These are phyloP conservation scores for Hyaloraphidium curvatum DNA, from an alignment of 192 early-diverging fungal species.

Conservation along the genomic window DNA sequence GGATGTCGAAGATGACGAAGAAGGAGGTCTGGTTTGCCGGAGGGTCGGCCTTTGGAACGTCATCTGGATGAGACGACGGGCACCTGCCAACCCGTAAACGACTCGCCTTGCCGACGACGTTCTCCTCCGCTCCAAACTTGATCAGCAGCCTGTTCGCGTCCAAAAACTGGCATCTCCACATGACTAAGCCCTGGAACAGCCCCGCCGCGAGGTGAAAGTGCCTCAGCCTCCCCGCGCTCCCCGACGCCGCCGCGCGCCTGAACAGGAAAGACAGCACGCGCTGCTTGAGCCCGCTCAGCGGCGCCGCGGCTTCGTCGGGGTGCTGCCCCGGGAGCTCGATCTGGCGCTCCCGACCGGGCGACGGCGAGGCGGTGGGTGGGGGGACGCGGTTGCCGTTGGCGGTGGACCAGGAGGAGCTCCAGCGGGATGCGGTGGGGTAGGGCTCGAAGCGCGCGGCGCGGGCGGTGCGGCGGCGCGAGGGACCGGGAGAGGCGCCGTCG, in stretches of 20 bases:
- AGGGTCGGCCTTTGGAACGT: background rate
- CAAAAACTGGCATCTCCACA: conserved; percentile 54
- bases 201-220: conserved; percentile 47
- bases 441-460: too few species aligned
- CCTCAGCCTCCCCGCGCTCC: conserved; percentile 21
- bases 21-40: conserved; percentile 28
- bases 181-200: conserved; percentile 32
- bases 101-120: conserved; percentile 26
- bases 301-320: conserved; percentile 11
- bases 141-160: conserved; percentile 34
- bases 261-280: conserved; percentile 42
- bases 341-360: too few species aligned
- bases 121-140: conserved; percentile 41
- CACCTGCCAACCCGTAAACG: too few species aligned
- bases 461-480: too few species aligned
- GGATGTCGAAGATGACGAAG: conserved; percentile 44
- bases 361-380: too few species aligned
- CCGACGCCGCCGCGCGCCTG: conserved; percentile 24
- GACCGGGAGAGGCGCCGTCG: too few species aligned
- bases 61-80: too few species aligned
- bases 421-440: too few species aligned
- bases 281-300: conserved; percentile 46
- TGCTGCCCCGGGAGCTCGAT: too few species aligned
- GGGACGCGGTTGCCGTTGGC: too few species aligned
- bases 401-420: too few species aligned